A percentile compares a stretch with the other conserved stretches of the same genome.
Evolutionary conservation across 176 grass and related monocot species (phyloP).

Genomic region (Carex littledalei): DNA sequence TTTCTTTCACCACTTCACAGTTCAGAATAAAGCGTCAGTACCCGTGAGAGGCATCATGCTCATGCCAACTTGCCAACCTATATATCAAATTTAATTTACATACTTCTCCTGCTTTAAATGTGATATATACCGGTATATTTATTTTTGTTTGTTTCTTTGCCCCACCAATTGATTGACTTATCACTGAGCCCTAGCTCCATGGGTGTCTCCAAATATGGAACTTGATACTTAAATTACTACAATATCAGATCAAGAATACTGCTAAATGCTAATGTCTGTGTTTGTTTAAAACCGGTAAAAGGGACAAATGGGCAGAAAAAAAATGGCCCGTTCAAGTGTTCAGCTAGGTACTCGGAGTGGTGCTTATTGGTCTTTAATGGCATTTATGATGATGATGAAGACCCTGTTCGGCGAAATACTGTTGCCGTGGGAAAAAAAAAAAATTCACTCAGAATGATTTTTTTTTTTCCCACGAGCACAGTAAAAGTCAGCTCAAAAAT

Average conservation of each 20-base stretch:
- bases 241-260: neutral
- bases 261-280: neutral
- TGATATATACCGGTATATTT: neutral
- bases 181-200: neutral
- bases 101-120: conserved; percentile 7
- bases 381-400: neutral
- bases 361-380: neutral
- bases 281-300: neutral
- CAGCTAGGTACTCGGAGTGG: neutral
- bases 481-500: too few relatives aligned
- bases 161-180: neutral
- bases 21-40: neutral
- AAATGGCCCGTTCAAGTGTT: neutral
- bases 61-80: neutral
- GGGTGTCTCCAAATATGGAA: neutral
- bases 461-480: too few relatives aligned
- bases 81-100: neutral
- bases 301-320: neutral
- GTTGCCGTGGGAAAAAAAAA: too few relatives aligned
- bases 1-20: neutral
- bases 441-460: too few relatives aligned
- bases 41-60: conserved; percentile 17
- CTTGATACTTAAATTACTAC: too few relatives aligned
- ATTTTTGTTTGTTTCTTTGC: neutral
- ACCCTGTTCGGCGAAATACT: too few relatives aligned